These are phyloP conservation scores for Tolypocladium guangdongense DNA, from an alignment of 2,329 filamentous ascomycete genomes.

Conservation along the genomic window DNA sequence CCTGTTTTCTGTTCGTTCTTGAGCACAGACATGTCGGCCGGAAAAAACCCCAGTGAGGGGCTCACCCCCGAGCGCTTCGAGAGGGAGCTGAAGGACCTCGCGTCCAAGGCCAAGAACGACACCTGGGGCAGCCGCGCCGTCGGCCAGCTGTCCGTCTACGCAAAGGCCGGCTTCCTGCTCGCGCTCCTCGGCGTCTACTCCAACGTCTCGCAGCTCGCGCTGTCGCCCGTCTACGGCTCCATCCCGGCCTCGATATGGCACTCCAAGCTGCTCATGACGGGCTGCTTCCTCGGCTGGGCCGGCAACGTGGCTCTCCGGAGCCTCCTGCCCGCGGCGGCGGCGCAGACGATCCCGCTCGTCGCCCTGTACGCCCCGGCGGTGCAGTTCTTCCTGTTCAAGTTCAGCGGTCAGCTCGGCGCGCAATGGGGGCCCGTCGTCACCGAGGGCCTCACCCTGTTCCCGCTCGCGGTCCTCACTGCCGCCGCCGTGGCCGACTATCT, in stretches of 20 bases:
- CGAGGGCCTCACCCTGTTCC: conserved; percentile 62
- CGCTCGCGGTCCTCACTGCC: conserved; percentile 52
- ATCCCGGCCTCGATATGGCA: conserved; percentile 70
- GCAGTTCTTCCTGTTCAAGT: conserved; percentile 60
- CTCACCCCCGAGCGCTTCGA: conserved; percentile 43
- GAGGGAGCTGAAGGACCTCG: conserved; percentile 40
- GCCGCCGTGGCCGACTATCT: conserved; percentile 53
- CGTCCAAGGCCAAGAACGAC: conserved; percentile 27
- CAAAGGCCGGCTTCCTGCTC: conserved; percentile 18
- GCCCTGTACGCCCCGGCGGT: conserved; percentile 64
- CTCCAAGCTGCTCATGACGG: conserved; percentile 50
- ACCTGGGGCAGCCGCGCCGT: conserved; percentile 19
- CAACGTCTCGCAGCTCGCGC: conserved; percentile 60
- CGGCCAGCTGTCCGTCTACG: conserved; percentile 29
- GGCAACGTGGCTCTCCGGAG: conserved; percentile 44
- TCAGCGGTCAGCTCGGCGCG: conserved; percentile 56
- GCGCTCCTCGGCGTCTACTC: conserved; percentile 45
- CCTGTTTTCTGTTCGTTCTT: not conserved
- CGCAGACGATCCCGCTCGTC: conserved; percentile 55
- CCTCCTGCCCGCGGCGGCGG: conserved; percentile 35
- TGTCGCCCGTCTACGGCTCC: conserved; percentile 82
- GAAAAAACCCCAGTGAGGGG: conserved; percentile 12
- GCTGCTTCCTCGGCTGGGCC: conserved; percentile 62
- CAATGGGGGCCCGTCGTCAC: conserved; percentile 64
- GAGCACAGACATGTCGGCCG: not conserved